Percentiles rank a stretch among this genome's conserved stretches.
phyloP scores from a whole-genome alignment of 1,139 yeast genomes.

The Hemisphaericaspora xylofermentans region DNA sequence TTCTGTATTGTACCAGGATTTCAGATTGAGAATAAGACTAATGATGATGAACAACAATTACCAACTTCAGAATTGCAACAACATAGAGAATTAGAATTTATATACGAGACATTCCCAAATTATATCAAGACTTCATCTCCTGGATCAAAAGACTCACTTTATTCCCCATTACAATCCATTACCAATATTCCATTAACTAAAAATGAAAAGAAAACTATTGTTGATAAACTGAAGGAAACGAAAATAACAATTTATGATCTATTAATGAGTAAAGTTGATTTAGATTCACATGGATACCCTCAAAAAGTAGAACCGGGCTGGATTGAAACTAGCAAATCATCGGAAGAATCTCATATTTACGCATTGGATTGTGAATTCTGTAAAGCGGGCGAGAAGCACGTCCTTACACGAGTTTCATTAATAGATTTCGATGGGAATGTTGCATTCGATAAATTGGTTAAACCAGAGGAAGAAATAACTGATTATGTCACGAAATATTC shows the following conservation, averaged over 20 bases:
- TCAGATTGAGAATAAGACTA: constrained; percentile 43
- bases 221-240: constrained; percentile 30
- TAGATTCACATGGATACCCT: constrained; percentile 58
- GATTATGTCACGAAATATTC: constrained; percentile 83
- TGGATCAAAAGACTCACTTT: constrained; percentile 59
- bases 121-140: constrained; percentile 54
- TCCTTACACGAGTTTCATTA: constrained; percentile 74
- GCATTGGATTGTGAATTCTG: constrained; percentile 97
- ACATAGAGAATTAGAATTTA: constrained; percentile 31
- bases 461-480: constrained; percentile 69
- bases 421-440: constrained; percentile 61
- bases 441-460: constrained; percentile 70
- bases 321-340: constrained; percentile 55
- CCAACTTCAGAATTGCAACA: constrained; percentile 10
- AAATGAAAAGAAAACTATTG: constrained; percentile 45
- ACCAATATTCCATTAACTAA: constrained; percentile 56
- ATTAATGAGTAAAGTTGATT: constrained; percentile 43
- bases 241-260: constrained; percentile 56
- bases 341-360: constrained; percentile 49
- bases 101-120: constrained; percentile 37
- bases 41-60: constrained; percentile 10
- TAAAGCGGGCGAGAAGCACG: constrained; percentile 57
- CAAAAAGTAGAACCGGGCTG: constrained; percentile 40
- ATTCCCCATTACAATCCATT: constrained; percentile 55
- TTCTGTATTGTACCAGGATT: constrained; percentile 70